These are phyloP conservation scores for Chlorella sp. DNA, from an alignment of 139 green algal genomes.

Conservation along the genomic window DNA sequence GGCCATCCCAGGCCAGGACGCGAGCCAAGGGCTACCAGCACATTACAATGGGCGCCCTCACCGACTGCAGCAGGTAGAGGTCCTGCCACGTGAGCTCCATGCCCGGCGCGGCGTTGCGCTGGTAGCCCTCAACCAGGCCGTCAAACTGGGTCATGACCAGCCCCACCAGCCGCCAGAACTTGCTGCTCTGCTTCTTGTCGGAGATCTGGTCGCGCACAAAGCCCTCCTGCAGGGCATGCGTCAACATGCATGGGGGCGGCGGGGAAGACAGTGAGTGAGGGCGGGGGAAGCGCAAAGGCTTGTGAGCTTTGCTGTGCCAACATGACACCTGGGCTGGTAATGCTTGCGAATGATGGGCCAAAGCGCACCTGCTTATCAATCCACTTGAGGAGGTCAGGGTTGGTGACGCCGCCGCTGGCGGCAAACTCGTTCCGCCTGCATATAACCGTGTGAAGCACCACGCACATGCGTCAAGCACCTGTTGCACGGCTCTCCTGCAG, in stretches of 20 bases:
- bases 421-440: conserved; percentile 22
- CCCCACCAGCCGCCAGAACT: conserved; percentile 28
- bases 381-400: conserved; percentile 9
- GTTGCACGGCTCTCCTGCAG: not conserved
- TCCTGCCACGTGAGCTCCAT: conserved; percentile 27
- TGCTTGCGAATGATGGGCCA: too few relatives aligned
- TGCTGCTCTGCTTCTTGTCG: not conserved
- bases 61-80: conserved; percentile 28
- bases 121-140: conserved; percentile 24
- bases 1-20: too few relatives aligned
- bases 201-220: not conserved
- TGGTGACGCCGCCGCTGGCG: conserved; percentile 6
- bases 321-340: too few relatives aligned
- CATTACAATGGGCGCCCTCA: too few relatives aligned
- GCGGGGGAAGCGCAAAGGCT: too few relatives aligned
- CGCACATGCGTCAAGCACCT: not conserved
- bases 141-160: conserved; percentile 39
- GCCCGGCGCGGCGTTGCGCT: not conserved
- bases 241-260: too few relatives aligned
- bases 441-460: not conserved
- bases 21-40: too few relatives aligned
- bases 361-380: conserved; percentile 11
- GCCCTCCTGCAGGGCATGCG: too few relatives aligned
- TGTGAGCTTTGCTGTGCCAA: too few relatives aligned
- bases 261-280: too few relatives aligned